Conservation (phyloP, 768 basidiomycete species). For the Pisolithus orientalis region DNA sequence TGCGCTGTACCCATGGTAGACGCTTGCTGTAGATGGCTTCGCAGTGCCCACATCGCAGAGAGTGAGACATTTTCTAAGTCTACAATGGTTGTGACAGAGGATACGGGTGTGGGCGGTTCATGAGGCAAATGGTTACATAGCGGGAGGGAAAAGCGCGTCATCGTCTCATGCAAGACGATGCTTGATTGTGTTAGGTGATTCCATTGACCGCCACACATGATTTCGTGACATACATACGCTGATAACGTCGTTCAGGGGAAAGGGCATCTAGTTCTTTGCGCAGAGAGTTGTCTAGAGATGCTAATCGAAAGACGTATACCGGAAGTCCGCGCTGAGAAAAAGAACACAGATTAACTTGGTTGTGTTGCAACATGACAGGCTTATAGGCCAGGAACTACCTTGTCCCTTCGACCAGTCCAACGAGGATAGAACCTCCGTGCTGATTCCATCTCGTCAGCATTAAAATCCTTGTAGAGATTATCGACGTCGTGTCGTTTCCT, state of each 20-base stretch:
- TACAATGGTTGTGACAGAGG: constrained; percentile 60
- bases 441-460: constrained; percentile 51
- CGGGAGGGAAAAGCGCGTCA: constrained; percentile 58
- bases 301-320: constrained; percentile 69
- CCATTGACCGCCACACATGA: not conserved
- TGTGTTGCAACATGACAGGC: not conserved
- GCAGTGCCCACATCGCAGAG: constrained; percentile 60
- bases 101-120: constrained; percentile 45
- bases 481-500: constrained; percentile 54
- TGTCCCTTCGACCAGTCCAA: constrained; percentile 77
- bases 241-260: constrained; percentile 49
- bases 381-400: constrained; percentile 36
- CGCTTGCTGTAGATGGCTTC: constrained; percentile 69
- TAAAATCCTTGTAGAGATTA: constrained; percentile 56
- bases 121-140: constrained; percentile 60
- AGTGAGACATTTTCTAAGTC: constrained; percentile 64
- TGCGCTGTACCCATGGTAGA: constrained; percentile 70
- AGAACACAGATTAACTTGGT: not conserved
- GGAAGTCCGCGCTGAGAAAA: constrained; percentile 54
- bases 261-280: constrained; percentile 57
- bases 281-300: constrained; percentile 44
- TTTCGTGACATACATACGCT: constrained; percentile 55
- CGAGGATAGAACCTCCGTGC: constrained; percentile 66
- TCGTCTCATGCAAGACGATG: constrained; percentile 58
- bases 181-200: constrained; percentile 28